phyloP scores from a whole-genome alignment of 2,329 filamentous ascomycete species.

The Penicillium sp. region DNA sequence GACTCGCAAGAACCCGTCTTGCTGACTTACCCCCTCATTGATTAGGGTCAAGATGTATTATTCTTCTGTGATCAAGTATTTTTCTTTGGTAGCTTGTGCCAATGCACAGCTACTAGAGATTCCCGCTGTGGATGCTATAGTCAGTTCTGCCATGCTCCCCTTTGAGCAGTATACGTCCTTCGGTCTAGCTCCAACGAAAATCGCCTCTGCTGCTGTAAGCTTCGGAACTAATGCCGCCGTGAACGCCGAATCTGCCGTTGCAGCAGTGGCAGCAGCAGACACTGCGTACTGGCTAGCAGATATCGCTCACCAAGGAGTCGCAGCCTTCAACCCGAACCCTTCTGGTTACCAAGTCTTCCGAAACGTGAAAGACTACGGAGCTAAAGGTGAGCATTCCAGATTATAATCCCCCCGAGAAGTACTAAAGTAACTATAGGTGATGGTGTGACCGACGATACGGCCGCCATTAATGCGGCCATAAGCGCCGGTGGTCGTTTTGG shows the following conservation, averaged over 20 bases:
- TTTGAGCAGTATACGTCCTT: constrained; percentile 20
- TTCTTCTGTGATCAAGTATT: constrained; percentile 11
- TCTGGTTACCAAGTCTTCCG: constrained; percentile 30
- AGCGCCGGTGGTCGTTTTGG: constrained; percentile 48
- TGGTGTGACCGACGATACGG: constrained; percentile 56
- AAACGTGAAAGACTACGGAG: constrained; percentile 36
- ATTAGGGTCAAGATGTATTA: constrained; percentile 19
- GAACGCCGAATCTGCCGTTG: not conserved
- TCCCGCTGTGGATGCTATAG: constrained; percentile 19
- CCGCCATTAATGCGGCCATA: constrained; percentile 54
- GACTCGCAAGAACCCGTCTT: not conserved
- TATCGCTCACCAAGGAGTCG: constrained; percentile 35
- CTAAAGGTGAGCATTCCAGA: constrained; percentile 22
- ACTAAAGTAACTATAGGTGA: constrained; percentile 38
- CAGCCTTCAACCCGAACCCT: constrained; percentile 29
- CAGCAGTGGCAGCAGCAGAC: constrained; percentile 13
- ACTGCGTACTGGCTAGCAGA: constrained; percentile 34
- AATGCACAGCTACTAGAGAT: constrained; percentile 21
- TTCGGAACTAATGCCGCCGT: not conserved
- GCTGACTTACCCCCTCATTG: not conserved
- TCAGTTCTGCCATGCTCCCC: constrained; percentile 17
- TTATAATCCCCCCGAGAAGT: constrained; percentile 36
- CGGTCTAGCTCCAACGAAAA: constrained; percentile 12
- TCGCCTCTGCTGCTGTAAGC: not conserved
- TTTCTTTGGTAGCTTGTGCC: constrained; percentile 21